These are phyloP conservation scores for Potentilla sterilis DNA, from an alignment of 306 rosid genomes.

Conservation along the genomic window DNA sequence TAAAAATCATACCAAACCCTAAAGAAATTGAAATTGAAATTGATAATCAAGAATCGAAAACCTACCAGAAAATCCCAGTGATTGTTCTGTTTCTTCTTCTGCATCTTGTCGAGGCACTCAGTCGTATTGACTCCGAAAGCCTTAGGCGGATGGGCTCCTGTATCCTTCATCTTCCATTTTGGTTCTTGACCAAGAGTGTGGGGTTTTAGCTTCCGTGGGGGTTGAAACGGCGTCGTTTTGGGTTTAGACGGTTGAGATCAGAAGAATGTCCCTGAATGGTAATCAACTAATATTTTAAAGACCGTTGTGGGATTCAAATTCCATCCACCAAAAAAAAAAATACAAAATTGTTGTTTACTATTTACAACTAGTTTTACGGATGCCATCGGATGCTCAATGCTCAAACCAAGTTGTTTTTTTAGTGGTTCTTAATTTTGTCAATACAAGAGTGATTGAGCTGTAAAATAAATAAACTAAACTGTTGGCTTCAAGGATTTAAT, in stretches of 20 bases:
- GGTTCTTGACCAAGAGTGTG: not conserved
- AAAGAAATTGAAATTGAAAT: too few species aligned
- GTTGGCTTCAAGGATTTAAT: too few species aligned
- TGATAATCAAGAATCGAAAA: not conserved
- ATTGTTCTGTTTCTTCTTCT: constrained; percentile 35
- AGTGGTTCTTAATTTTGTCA: too few species aligned
- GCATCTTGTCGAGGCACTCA: not conserved
- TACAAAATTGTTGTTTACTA: too few species aligned
- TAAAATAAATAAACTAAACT: too few species aligned
- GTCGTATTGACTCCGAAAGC: not conserved
- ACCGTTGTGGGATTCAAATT: not conserved
- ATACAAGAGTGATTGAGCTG: too few species aligned
- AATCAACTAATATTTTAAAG: not conserved
- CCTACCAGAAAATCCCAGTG: constrained; percentile 79
- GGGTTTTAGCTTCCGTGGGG: not conserved
- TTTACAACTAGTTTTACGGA: too few species aligned
- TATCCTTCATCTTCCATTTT: not conserved
- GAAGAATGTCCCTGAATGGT: not conserved
- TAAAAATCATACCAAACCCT: not conserved
- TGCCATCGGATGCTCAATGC: too few species aligned
- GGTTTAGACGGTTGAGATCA: not conserved
- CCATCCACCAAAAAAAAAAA: too few species aligned
- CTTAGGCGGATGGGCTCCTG: not conserved
- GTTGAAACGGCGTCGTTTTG: not conserved
- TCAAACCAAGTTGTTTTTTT: too few species aligned